Conservation (phyloP, 176 grass and related monocot species). For the Thinopyrum elongatum region DNA sequence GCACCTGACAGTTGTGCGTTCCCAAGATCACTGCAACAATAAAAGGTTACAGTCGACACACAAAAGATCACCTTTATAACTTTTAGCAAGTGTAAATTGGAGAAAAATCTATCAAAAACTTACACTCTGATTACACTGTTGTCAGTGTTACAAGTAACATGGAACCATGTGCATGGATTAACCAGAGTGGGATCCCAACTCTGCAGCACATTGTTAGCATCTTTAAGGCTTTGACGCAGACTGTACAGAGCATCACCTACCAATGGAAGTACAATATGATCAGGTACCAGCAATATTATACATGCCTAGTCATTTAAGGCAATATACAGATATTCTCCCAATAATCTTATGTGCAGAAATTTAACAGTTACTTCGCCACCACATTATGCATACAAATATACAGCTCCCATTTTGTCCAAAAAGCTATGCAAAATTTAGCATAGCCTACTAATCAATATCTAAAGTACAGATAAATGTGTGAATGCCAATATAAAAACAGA, state of each 20-base stretch:
- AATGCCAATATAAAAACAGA: background rate
- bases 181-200: conserved; percentile 87
- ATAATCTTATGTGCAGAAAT: background rate
- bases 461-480: background rate
- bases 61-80: background rate
- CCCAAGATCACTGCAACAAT: conserved; percentile 72
- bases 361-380: background rate
- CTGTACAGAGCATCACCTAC: conserved; percentile 77
- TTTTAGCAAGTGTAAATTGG: background rate
- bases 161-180: conserved; percentile 92
- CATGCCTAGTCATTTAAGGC: conserved; percentile 4
- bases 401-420: background rate
- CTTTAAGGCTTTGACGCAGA: conserved; percentile 61
- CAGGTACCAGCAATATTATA: conserved; percentile 10
- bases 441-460: conserved; percentile 1
- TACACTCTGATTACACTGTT: conserved; percentile 90
- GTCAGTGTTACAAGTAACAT: conserved; percentile 75
- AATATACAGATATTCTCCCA: background rate
- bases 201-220: conserved; percentile 66
- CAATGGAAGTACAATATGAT: conserved; percentile 24
- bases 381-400: background rate
- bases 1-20: conserved; percentile 78
- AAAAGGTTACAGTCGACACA: background rate
- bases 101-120: conserved; percentile 31
- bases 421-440: background rate